Conservation (phyloP, 2,329 filamentous ascomycete genomes). For the Botryotinia narcissicola region DNA sequence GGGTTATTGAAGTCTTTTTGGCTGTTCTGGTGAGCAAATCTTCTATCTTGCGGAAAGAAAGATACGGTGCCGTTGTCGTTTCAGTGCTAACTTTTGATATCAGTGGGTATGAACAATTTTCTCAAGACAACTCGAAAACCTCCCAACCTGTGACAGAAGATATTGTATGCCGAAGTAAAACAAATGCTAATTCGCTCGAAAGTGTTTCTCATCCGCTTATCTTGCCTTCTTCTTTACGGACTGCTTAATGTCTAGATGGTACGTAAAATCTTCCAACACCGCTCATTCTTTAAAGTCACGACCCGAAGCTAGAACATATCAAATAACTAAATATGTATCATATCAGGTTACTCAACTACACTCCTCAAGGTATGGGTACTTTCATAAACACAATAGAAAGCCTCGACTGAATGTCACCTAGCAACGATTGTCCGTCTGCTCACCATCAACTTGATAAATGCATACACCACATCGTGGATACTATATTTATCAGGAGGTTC, state of each 20-base stretch:
- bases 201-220: slow-evolving; percentile 76
- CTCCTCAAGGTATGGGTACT: slow-evolving; percentile 52
- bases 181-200: slow-evolving; percentile 2
- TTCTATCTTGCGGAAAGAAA: background rate
- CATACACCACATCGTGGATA: slow-evolving; percentile 70
- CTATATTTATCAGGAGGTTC: slow-evolving; percentile 69
- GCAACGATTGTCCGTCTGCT: slow-evolving; percentile 78
- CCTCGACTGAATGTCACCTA: background rate
- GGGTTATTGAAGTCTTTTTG: slow-evolving; percentile 66
- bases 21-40: slow-evolving; percentile 67
- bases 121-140: background rate
- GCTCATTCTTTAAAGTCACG: background rate
- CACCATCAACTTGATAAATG: slow-evolving; percentile 71
- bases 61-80: background rate
- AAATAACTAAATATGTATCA: slow-evolving; percentile 7
- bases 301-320: slow-evolving; percentile 1
- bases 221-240: slow-evolving; percentile 82
- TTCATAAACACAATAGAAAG: background rate
- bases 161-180: background rate
- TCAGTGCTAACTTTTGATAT: background rate
- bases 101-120: background rate
- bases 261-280: slow-evolving; percentile 32
- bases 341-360: slow-evolving; percentile 76
- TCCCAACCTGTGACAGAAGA: background rate
- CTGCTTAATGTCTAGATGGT: slow-evolving; percentile 82